Conservation (phyloP, 805 yeast genomes). For the Candida incommunis region DNA sequence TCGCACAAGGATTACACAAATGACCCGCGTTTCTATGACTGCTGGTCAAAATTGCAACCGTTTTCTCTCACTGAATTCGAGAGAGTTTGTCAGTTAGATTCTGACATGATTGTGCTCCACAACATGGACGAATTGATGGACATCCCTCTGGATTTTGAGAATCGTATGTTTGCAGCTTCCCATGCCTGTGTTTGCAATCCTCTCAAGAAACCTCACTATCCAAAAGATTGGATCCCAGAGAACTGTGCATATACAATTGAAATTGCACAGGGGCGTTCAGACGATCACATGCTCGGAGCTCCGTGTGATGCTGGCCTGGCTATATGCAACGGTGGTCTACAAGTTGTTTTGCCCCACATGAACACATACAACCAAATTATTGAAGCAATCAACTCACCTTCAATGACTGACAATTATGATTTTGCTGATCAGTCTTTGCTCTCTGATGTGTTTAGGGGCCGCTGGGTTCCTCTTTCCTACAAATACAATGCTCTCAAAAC, state of each 20-base stretch:
- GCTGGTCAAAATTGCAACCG: slow-evolving; percentile 49
- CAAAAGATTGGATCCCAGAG: slow-evolving; percentile 34
- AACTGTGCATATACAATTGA: slow-evolving; percentile 39
- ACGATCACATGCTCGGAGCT: slow-evolving; percentile 27
- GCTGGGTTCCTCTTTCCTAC: slow-evolving; percentile 40
- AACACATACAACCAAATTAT: slow-evolving; percentile 28
- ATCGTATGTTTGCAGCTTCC: slow-evolving; percentile 36
- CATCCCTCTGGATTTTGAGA: slow-evolving; percentile 23
- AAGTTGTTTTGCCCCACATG: slow-evolving; percentile 32
- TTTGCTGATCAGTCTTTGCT: slow-evolving; percentile 47
- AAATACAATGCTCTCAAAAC: slow-evolving; percentile 46
- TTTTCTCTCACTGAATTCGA: slow-evolving; percentile 36
- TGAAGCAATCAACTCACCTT: slow-evolving; percentile 26
- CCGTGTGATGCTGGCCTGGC: slow-evolving; percentile 27
- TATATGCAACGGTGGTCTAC: slow-evolving; percentile 47
- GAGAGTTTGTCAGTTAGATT: slow-evolving; percentile 41
- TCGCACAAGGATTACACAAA: slow-evolving; percentile 30
- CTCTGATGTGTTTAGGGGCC: slow-evolving; percentile 35
- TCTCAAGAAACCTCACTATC: slow-evolving; percentile 35
- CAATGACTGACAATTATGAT: slow-evolving; percentile 28
- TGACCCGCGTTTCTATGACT: slow-evolving; percentile 43
- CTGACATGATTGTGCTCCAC: slow-evolving; percentile 42
- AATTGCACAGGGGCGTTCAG: slow-evolving; percentile 10
- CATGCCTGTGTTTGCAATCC: slow-evolving; percentile 57
- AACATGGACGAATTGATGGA: slow-evolving; percentile 51